A percentile compares a stretch with the other conserved stretches of the same genome.
phyloP scores from a whole-genome alignment of 805 yeast genomes.

The Myxozyma monticola region DNA sequence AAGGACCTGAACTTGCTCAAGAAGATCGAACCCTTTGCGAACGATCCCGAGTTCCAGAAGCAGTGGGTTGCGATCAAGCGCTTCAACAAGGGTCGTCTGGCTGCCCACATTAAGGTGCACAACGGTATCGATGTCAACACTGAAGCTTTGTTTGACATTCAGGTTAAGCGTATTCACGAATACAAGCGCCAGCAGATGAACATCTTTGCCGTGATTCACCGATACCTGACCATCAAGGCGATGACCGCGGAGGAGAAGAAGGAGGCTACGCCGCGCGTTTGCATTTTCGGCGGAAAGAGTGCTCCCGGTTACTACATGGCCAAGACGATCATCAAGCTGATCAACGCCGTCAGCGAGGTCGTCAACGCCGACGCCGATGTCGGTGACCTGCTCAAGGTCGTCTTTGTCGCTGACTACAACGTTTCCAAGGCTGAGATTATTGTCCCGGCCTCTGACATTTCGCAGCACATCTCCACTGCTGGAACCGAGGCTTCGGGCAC shows the following conservation, averaged over 20 bases:
- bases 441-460: conserved; percentile 84
- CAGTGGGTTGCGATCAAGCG: conserved; percentile 72
- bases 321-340: conserved; percentile 80
- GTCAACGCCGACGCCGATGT: conserved; percentile 76
- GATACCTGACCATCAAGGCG: conserved; percentile 75
- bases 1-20: conserved; percentile 68
- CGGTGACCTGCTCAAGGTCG: conserved; percentile 77
- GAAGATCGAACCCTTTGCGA: conserved; percentile 61
- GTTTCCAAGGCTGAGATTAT: conserved; percentile 92
- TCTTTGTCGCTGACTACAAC: conserved; percentile 87
- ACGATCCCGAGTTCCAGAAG: conserved; percentile 65
- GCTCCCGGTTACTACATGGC: conserved; percentile 99
- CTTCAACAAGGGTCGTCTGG: conserved; percentile 66
- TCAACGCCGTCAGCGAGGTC: conserved; percentile 77
- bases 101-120: conserved; percentile 62
- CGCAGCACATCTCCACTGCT: conserved; percentile 94
- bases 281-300: conserved; percentile 89
- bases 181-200: conserved; percentile 94
- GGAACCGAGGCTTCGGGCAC: conserved; percentile 98
- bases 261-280: conserved; percentile 70
- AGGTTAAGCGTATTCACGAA: conserved; percentile 93
- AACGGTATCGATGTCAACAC: conserved; percentile 70
- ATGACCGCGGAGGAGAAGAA: conserved; percentile 61
- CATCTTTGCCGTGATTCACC: conserved; percentile 81
- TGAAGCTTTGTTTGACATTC: conserved; percentile 79